Evolutionary conservation across 148 eudicot species (phyloP), one percentile per base, ranked within the genome.

Genomic region (Cornus suecica): DNA sequence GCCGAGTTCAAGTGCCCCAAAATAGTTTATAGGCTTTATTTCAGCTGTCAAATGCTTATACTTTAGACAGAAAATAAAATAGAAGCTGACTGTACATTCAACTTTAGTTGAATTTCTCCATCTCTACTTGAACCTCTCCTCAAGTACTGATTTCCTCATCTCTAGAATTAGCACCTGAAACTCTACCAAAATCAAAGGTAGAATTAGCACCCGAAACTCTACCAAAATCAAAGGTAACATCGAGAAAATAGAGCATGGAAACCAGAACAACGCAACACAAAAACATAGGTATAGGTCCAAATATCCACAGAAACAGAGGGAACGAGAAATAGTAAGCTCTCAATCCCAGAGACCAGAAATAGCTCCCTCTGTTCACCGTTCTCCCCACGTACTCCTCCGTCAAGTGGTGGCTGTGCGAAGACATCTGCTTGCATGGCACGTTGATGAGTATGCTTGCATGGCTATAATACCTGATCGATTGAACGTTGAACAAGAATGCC

Each of bases 211-310:
- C 63, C 24, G 66, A 42, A 22, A 73, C 68, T 77, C 18, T 56
- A 2, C 81, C 77, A 13, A 82, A 81, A 37, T 92, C 92, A 5
- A 77, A 72, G 0, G 87, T 83, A 30, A 87, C 75, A 66, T 92
- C 97, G 61, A 92, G 87, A 75, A 89, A 95, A 78, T 86, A 87
- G 66, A 95, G 83, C 82, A 86, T n/a, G 64, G 86, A 45, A 25
- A 90, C 93, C 78, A 95, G 71, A 29, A 80, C 74, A 60, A 82
- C 5, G 23, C 94, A 88, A 70, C 94, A 76, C 27, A 82, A 22
- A 26, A 95, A 88, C 97, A 92, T 92, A 0, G 97, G 97, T 18
- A 95, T 87, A 2, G 99, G 94, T 11, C 99, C 99, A 27, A 95
- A 95, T 11, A 95, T 76, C 97, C 97, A 92, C 34, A 95, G 78